Evolutionary conservation across 768 basidiomycete genomes (phyloP).

Genomic region (Boletus vermiculosoides): DNA sequence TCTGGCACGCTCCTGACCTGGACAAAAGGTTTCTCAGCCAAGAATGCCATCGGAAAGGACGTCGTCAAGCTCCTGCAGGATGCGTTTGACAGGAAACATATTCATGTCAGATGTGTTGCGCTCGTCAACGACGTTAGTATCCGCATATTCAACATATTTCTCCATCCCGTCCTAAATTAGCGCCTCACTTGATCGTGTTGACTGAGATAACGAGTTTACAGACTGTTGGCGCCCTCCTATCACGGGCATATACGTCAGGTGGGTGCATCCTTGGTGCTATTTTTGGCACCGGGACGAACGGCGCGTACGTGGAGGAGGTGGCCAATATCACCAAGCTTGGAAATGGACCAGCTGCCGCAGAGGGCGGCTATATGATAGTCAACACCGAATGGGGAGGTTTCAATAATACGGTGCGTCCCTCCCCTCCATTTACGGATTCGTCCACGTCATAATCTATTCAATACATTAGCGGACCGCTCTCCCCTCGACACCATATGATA

Average conservation of each 20-base stretch:
- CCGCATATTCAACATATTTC: conserved; percentile 23
- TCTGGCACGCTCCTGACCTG: conserved; percentile 89
- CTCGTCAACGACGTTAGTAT: conserved; percentile 90
- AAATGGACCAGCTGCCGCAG: conserved; percentile 53
- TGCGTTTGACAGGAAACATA: conserved; percentile 87
- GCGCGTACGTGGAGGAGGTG: conserved; percentile 91
- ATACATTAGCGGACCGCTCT: conserved; percentile 66
- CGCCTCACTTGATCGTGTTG: neutral
- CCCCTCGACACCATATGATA: conserved; percentile 88
- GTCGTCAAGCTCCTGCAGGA: conserved; percentile 88
- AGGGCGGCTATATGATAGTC: conserved; percentile 84
- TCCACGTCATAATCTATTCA: conserved; percentile 1
- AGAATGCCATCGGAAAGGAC: conserved; percentile 86
- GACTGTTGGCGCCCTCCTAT: conserved; percentile 95
- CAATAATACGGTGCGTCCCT: conserved; percentile 77
- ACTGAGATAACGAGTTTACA: conserved; percentile 31
- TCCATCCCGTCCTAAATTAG: neutral
- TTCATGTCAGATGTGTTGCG: conserved; percentile 89
- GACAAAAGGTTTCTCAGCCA: conserved; percentile 96
- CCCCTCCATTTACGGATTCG: neutral
- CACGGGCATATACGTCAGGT: conserved; percentile 90
- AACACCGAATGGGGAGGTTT: conserved; percentile 99
- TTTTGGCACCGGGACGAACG: conserved; percentile 98
- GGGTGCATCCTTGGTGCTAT: conserved; percentile 88
- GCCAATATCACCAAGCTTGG: conserved; percentile 82